Base-by-base conservation (phyloP, 257 asterid species). In the Jaltomata sinuosa region DNA sequence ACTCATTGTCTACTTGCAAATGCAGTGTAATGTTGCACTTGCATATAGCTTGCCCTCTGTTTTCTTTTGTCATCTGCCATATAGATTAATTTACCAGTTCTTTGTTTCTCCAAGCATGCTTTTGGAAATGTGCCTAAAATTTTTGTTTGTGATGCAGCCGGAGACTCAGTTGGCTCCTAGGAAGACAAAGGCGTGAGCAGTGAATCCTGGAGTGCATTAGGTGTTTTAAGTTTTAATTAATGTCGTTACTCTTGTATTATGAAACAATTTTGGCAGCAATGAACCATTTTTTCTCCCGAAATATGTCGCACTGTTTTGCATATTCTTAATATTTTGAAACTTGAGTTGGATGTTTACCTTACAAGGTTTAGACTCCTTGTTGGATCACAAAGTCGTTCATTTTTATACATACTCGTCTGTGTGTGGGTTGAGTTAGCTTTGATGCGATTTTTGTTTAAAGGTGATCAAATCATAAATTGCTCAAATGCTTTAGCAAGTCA, bases 81-180 rank as follows among this genome's bases (percentile, higher is more conserved):
- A 0, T n/a, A 2, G 1, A 12, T 74, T 22, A 42, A 74, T 3
- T 14, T 74, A 42, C 14, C 22, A 3, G 31, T 22, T 6, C 22
- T 72, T 40, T 22, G 57, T 42, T 34, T 8, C n/a, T 2, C 10
- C 57, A 6, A 22, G 5, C 10, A 31, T 15, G 22, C 45, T 5
- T 49, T 16, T 25, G 3, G 1, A 27, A 27, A 1, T 76, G 16
- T 25, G 11, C 14, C 34, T 38, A 53, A 81, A 27, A 22, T 2
- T 25, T 42, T 25, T 21, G 2, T 16, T 82, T 27, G 10, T 71
- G 69, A 22, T 86, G 82, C 86, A 86, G 88, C 84, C 88, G 22
- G 88, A 86, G 78, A 49, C 84, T 8, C 88, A 86, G 62, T 31
- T 86, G 83, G 86, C 88, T 16, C 19, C 88, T 50, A 83, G 67